Percentiles rank a stretch among this genome's conserved stretches.
phyloP scores from a whole-genome alignment of 1,284 basidiomycete genomes.

The Ceratobasidium sp. region DNA sequence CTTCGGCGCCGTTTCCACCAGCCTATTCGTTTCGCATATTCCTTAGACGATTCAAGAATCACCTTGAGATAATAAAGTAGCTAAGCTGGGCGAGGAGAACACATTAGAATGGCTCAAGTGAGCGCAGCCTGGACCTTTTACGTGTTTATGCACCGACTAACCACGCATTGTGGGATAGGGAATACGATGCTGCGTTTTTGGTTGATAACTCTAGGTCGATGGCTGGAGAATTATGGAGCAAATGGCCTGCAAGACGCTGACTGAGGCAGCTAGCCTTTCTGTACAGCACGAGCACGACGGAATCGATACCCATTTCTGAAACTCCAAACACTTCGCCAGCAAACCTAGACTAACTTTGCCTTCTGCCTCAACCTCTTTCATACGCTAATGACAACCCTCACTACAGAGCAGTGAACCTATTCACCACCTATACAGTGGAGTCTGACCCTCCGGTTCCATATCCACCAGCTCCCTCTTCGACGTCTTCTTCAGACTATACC shows the following conservation, averaged over 20 bases:
- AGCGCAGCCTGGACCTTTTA: neutral
- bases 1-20: too few relatives aligned
- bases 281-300: conserved; percentile 64
- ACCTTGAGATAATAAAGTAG: neutral
- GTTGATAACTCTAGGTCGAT: conserved; percentile 74
- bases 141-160: too few relatives aligned
- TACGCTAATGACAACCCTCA: too few relatives aligned
- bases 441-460: conserved; percentile 63
- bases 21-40: conserved; percentile 9
- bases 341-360: neutral
- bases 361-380: too few relatives aligned
- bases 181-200: conserved; percentile 58
- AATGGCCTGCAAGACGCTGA: conserved; percentile 64
- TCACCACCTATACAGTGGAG: conserved; percentile 63
- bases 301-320: conserved; percentile 67
- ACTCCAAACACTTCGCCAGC: conserved; percentile 55
- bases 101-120: conserved; percentile 39
- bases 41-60: conserved; percentile 17
- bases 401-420: too few relatives aligned
- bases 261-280: conserved; percentile 61
- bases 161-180: neutral
- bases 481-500: conserved; percentile 62
- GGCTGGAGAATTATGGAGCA: conserved; percentile 63
- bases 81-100: conserved; percentile 4
- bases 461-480: conserved; percentile 67